phyloP scores from a whole-genome alignment of 805 yeast species.

The Pichia cabralensis region DNA sequence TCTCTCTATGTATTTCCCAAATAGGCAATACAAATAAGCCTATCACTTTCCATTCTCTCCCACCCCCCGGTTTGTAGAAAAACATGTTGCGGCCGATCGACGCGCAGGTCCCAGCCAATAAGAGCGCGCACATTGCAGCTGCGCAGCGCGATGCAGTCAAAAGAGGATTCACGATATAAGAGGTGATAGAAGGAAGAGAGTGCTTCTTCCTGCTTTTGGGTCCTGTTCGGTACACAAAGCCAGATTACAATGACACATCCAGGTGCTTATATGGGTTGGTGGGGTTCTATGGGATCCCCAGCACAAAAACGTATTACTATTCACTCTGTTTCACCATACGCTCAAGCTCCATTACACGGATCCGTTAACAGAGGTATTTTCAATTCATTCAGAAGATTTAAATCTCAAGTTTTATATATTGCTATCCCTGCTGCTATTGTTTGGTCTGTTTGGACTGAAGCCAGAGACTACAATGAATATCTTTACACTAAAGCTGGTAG shows the following conservation, averaged over 20 bases:
- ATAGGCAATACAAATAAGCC: too few relatives aligned
- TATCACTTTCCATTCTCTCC: too few relatives aligned
- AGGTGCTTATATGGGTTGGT: conserved; percentile 91
- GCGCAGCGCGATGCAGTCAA: neutral
- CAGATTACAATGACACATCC: conserved; percentile 28
- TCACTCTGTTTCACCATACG: conserved; percentile 88
- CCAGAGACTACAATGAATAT: conserved; percentile 86
- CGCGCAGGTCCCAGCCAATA: too few relatives aligned
- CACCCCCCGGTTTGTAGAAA: too few relatives aligned
- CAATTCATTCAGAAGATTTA: conserved; percentile 92
- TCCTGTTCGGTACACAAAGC: too few relatives aligned
- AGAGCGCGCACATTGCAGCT: neutral
- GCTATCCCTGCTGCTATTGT: conserved; percentile 68
- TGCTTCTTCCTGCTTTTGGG: too few relatives aligned
- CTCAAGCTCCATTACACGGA: conserved; percentile 88
- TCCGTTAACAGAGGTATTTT: conserved; percentile 75
- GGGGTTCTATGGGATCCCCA: conserved; percentile 89
- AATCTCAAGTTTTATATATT: conserved; percentile 71
- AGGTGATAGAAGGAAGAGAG: neutral
- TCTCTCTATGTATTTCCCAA: too few relatives aligned
- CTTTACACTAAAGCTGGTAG: conserved; percentile 97
- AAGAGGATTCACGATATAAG: too few relatives aligned
- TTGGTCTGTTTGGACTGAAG: conserved; percentile 80
- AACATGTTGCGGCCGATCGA: too few relatives aligned
- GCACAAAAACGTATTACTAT: conserved; percentile 77